Evolutionary conservation across 2,329 filamentous ascomycete genomes (phyloP).

Genomic region (Penicillium sp.): DNA sequence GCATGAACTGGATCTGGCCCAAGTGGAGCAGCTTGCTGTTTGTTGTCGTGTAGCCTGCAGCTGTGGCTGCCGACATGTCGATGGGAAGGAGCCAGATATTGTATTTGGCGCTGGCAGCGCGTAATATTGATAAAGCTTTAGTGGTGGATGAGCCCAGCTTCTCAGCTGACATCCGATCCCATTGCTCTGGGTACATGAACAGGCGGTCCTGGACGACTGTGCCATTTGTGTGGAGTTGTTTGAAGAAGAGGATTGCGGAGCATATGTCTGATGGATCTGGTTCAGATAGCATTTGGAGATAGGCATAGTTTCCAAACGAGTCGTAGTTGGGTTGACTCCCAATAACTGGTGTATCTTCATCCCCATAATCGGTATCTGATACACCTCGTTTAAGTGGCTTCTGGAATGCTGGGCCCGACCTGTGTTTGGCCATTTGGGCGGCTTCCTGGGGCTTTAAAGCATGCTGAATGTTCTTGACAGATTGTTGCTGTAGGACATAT

Average conservation of each 20-base stretch:
- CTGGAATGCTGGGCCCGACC: constrained; percentile 22
- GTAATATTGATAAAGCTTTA: constrained; percentile 38
- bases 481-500: constrained; percentile 83
- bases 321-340: constrained; percentile 4
- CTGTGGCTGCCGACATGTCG: constrained; percentile 36
- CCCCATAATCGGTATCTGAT: constrained; percentile 5
- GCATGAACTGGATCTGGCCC: constrained; percentile 40
- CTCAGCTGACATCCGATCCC: constrained; percentile 35
- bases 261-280: constrained; percentile 46
- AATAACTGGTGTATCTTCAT: constrained; percentile 15
- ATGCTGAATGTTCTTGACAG: constrained; percentile 70
- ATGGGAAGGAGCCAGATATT: constrained; percentile 43
- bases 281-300: constrained; percentile 44
- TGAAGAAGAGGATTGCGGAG: constrained; percentile 46
- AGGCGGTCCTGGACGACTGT: constrained; percentile 40
- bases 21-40: constrained; percentile 39
- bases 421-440: constrained; percentile 12
- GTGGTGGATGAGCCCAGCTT: constrained; percentile 27
- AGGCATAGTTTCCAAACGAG: constrained; percentile 36
- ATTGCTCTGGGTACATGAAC: constrained; percentile 48
- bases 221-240: constrained; percentile 35
- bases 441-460: constrained; percentile 54
- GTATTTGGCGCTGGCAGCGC: constrained; percentile 39
- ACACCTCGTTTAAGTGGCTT: constrained; percentile 18
- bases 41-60: constrained; percentile 32